Evolutionary conservation across 108 stramenopile species (phyloP).

Genomic region (Hondaea fermentalgiana): DNA sequence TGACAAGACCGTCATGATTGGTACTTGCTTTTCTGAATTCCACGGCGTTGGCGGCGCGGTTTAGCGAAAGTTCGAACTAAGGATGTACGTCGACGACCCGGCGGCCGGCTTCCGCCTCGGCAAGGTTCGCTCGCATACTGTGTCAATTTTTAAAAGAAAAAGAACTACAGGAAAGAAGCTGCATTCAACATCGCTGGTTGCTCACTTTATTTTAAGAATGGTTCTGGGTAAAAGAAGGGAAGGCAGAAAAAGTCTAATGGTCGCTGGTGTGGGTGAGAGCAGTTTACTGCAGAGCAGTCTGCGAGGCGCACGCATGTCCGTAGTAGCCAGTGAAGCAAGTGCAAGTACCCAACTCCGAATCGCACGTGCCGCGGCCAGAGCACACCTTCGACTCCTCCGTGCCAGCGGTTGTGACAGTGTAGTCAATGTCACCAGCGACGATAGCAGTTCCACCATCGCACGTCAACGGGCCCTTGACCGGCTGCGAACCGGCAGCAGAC

Average conservation of each 20-base stretch:
- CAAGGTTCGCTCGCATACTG: background rate
- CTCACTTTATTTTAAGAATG: no score
- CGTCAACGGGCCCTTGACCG: background rate
- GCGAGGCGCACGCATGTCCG: slow-evolving; percentile 35
- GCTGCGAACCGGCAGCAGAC: background rate
- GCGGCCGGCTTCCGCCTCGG: no score
- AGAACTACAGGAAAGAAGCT: background rate
- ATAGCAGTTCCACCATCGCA: background rate
- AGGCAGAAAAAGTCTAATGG: no score
- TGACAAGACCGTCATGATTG: background rate
- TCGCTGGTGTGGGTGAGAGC: no score
- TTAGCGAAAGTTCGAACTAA: background rate
- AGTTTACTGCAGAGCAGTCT: background rate
- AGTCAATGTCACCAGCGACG: background rate
- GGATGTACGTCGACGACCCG: no score
- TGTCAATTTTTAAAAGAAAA: background rate
- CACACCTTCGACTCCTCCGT: background rate
- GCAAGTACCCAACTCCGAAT: slow-evolving; percentile 32
- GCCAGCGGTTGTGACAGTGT: background rate
- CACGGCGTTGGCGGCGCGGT: background rate
- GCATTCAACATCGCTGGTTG: background rate
- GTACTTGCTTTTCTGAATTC: background rate
- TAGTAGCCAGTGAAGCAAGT: slow-evolving; percentile 47
- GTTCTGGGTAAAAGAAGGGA: no score
- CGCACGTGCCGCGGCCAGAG: background rate